phyloP scores from a whole-genome alignment of 1,284 basidiomycete species.

The Tilletia walkeri region DNA sequence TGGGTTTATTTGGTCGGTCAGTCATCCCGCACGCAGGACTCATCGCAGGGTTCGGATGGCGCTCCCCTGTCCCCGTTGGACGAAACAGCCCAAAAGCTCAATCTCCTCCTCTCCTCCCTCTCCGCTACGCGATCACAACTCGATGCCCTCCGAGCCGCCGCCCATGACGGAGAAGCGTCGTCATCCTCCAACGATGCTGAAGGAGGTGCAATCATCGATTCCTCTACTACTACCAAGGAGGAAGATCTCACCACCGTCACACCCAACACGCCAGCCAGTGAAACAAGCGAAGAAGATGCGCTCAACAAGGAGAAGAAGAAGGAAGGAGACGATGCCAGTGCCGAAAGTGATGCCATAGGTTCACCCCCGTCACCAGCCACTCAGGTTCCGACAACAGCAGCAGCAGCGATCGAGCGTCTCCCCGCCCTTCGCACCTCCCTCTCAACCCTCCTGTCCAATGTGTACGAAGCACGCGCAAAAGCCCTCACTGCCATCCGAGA shows the following conservation, averaged over 20 bases:
- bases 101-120: constrained; percentile 12
- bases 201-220: too few species aligned
- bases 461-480: background rate
- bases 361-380: background rate
- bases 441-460: background rate
- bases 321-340: too few species aligned
- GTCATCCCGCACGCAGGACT: background rate
- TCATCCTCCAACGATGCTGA: too few species aligned
- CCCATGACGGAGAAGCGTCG: background rate
- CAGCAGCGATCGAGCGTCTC: background rate
- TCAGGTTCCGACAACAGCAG: background rate
- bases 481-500: background rate
- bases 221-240: background rate
- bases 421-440: constrained; percentile 9
- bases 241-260: background rate
- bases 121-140: constrained; percentile 9
- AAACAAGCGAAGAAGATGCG: background rate
- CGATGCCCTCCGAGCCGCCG: constrained; percentile 8
- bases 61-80: background rate
- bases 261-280: background rate
- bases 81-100: constrained; percentile 7
- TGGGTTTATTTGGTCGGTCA: background rate
- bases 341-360: too few species aligned
- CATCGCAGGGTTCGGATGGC: background rate
- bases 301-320: background rate